Base-by-base conservation (phyloP, 805 yeast genomes). In the Metschnikowia lachancei region DNA sequence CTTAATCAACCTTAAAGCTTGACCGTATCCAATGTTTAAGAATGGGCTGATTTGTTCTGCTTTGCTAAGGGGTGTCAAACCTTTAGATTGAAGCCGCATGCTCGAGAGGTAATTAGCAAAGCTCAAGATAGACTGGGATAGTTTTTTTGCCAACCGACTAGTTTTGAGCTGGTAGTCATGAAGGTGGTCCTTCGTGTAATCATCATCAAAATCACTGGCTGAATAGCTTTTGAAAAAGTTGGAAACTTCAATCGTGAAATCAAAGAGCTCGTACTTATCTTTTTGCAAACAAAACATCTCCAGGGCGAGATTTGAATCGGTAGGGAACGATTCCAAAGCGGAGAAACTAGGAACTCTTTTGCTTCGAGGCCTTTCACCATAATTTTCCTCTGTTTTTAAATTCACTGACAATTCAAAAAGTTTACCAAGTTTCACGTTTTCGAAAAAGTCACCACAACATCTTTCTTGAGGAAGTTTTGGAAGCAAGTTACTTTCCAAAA, bases 161-260 rank as follows among this genome's bases (percentile, higher is more conserved):
- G 74, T 55, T 48, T 73, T 73, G 36, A 72, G 52, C 39, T 72
- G 74, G 45, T 63, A 61, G 50, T 76, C 79, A 44, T 50, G 45
- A 10, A 63, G 37, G 24, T 58, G 65, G 31, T 67, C 72, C 16
- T 47, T 45, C 2, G 44, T 39, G 39, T 67, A 63, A 24, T 59
- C 65, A 30, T 51, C 58, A 20, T 45, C 57, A 26, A 34, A 39
- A 29, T 44, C 45, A 7, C 32, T 16, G 4, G 35, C 32, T 8
- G 45, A 31, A 16, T 42, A 34, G 17, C 35, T 26, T 11, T 30
- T 30, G 20, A 55, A 36, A 38, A 41, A 49, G 8, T 36, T 34
- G n/a, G 26, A 42, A 13, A 74, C 58, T 45, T 74, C 78, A 16
- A 51, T 45, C n/a, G 74, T 51, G 45, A 62, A 73, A n/a, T 59